Base-by-base conservation (phyloP, 805 yeast species). In the Cyberlindnera amylophila region DNA sequence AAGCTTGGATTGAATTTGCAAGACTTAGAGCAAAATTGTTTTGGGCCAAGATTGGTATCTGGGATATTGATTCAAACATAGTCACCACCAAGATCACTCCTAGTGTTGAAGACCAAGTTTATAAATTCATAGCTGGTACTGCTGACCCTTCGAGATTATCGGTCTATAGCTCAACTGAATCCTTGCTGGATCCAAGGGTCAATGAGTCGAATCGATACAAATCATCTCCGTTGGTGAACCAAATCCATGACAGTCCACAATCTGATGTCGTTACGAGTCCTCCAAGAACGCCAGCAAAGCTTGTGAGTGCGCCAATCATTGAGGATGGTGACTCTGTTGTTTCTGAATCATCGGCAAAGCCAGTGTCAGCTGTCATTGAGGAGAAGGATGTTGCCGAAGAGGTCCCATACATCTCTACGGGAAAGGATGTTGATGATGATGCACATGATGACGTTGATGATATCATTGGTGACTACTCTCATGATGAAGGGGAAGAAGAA, bases 11-110 rank as follows among this genome's bases (percentile, higher is more conserved):
- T 24, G 86, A 81, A 52, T 61, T 81, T 28, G 65, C 75, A 30
- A 74, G 80, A 53, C 69, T 87, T 16, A 75, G 96, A 41, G 75
- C 77, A 32, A 82, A 83, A 57, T 69, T 90, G 50, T 86, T 83
- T 64, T 91, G 95, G 91, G 71, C 95, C 8, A 79, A 87, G 49
- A 62, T 82, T 17, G 97, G 97, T 6, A 72, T 81, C 24, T 85
- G 91, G 90, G 86, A 82, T 44, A 59, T 64, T 4, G 72, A 67
- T 26, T 28, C 39, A 3, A 61, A 57, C 32, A 51, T 60, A 8
- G 33, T 54, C 15, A 58, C 70, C 31, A 67, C 63, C 6, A 68
- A 64, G 32, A 69, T 58, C 23, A 46, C 52, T 5, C 59, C 62
- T 30, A 49, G 53, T 13, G 32, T 45, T 10, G 54, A 41, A 6